phyloP scores from a whole-genome alignment of 768 basidiomycete species.

The Lanmaoa pseudosensibilis region DNA sequence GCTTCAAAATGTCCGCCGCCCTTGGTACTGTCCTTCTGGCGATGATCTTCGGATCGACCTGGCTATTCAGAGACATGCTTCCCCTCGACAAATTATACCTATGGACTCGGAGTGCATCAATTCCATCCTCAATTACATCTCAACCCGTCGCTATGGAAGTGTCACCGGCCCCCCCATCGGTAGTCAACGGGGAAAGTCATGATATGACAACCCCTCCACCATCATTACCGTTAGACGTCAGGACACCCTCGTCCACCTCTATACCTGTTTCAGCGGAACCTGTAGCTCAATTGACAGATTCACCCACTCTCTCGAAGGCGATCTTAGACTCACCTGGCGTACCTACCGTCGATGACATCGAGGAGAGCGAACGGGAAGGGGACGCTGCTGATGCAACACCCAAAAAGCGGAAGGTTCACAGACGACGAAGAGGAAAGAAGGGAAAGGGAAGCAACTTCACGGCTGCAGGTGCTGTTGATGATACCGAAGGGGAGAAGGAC shows the following conservation, averaged over 20 bases:
- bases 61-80: slow-evolving; percentile 28
- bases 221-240: neutral
- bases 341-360: slow-evolving; percentile 39
- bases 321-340: slow-evolving; percentile 8
- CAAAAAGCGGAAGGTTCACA: slow-evolving; percentile 39
- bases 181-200: neutral
- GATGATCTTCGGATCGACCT: slow-evolving; percentile 21
- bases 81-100: slow-evolving; percentile 12
- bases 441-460: slow-evolving; percentile 43
- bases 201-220: neutral
- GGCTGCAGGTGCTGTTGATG: slow-evolving; percentile 18
- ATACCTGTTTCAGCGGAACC: neutral
- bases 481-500: slow-evolving; percentile 27
- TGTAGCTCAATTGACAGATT: slow-evolving; percentile 5
- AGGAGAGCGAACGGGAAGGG: slow-evolving; percentile 61
- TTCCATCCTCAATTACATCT: neutral
- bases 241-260: neutral
- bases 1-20: slow-evolving; percentile 13
- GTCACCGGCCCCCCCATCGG: neutral
- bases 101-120: slow-evolving; percentile 2
- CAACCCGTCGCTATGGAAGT: neutral
- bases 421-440: slow-evolving; percentile 51
- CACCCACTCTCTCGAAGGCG: slow-evolving; percentile 1
- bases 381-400: slow-evolving; percentile 41
- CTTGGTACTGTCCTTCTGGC: slow-evolving; percentile 28